Percentiles rank a stretch among this genome's conserved stretches.
Evolutionary conservation across 2,329 filamentous ascomycete genomes (phyloP).

Genomic region (Microsporum audouinii): DNA sequence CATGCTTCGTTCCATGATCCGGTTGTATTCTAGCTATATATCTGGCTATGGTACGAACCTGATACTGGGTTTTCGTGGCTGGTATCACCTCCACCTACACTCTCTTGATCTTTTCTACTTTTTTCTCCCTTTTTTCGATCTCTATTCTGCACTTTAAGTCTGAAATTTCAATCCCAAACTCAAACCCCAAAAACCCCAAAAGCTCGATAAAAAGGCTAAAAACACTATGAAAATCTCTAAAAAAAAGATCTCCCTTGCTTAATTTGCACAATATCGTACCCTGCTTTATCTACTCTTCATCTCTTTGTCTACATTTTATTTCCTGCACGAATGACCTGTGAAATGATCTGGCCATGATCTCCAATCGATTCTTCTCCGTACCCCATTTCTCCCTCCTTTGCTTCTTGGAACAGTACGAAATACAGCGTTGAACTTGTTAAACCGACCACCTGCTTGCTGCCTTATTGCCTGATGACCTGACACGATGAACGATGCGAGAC

Average conservation of each 20-base stretch:
- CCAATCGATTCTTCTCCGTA: background rate
- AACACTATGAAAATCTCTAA: background rate
- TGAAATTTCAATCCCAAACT: background rate
- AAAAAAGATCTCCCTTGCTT: background rate
- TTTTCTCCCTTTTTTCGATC: background rate
- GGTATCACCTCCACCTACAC: background rate
- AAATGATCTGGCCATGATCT: background rate
- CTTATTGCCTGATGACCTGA: conserved; percentile 1
- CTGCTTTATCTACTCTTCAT: background rate
- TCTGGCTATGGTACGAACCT: background rate
- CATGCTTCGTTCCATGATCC: background rate
- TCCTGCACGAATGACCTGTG: background rate
- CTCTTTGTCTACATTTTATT: background rate
- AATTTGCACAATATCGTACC: background rate
- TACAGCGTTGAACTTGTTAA: background rate
- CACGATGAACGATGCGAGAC: conserved; percentile 5
- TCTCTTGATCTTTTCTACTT: background rate
- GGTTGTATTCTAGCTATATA: background rate
- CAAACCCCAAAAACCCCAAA: background rate
- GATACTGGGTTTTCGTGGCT: background rate
- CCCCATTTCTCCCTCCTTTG: background rate
- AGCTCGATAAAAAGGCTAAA: background rate
- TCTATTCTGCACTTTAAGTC: background rate
- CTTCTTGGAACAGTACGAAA: background rate
- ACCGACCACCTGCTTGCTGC: background rate